Conservation (phyloP, 768 basidiomycete genomes). For the Termitomyces sp. region DNA sequence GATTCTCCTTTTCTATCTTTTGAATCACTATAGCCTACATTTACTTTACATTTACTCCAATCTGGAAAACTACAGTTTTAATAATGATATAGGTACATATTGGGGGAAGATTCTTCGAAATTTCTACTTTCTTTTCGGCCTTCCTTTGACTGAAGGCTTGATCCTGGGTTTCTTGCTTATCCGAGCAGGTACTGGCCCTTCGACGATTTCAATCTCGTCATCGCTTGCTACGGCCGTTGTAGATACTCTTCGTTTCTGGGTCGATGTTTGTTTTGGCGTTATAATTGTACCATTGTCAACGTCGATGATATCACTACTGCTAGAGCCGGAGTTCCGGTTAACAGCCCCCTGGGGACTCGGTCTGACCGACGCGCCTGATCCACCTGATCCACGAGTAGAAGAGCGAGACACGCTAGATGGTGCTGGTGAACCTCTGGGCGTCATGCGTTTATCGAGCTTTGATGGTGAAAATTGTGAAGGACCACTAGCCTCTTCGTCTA, state of each 20-base stretch:
- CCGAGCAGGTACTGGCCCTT: conserved; percentile 31
- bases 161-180: conserved; percentile 25
- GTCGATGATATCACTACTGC: conserved; percentile 36
- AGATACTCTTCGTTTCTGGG: conserved; percentile 46
- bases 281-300: conserved; percentile 29
- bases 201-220: conserved; percentile 50
- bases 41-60: background rate
- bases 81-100: background rate
- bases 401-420: conserved; percentile 37
- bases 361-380: conserved; percentile 45
- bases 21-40: background rate
- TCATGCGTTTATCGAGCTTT: conserved; percentile 18
- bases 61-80: background rate
- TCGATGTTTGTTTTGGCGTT: conserved; percentile 17
- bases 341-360: conserved; percentile 44
- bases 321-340: conserved; percentile 38
- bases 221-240: conserved; percentile 32
- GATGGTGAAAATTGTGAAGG: conserved; percentile 7
- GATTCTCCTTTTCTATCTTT: background rate
- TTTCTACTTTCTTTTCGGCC: conserved; percentile 28
- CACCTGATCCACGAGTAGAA: conserved; percentile 43
- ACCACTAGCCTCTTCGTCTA: conserved; percentile 16
- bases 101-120: background rate
- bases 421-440: conserved; percentile 33
- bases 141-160: conserved; percentile 32